Conservation (phyloP, 1,139 yeast species). For the Lodderomyces theae region DNA sequence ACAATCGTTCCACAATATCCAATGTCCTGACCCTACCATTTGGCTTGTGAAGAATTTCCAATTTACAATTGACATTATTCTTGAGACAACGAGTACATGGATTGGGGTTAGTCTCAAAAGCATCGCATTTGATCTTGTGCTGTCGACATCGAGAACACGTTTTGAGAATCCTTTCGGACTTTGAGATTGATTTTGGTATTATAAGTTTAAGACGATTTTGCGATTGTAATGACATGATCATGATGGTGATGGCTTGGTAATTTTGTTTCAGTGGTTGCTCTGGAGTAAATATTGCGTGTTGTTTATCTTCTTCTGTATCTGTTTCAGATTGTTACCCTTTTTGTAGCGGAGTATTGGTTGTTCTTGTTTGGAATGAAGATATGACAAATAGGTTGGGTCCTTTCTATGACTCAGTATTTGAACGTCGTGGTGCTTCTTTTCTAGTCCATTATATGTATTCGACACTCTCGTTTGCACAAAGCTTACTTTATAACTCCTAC, state of each 20-base stretch:
- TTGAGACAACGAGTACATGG: constrained; percentile 60
- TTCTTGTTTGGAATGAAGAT: no score
- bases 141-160: constrained; percentile 63
- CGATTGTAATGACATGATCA: constrained; percentile 23
- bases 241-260: constrained; percentile 4
- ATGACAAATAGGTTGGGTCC: no score
- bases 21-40: constrained; percentile 26
- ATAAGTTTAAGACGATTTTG: constrained; percentile 23
- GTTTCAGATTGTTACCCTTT: no score
- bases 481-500: no score
- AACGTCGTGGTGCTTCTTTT: no score
- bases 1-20: constrained; percentile 32
- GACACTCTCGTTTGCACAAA: no score
- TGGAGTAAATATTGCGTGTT: not conserved
- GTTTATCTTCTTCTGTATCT: no score
- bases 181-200: constrained; percentile 17
- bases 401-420: no score
- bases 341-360: no score
- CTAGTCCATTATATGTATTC: no score
- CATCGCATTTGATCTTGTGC: constrained; percentile 66
- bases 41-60: constrained; percentile 38
- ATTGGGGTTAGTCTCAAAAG: constrained; percentile 45
- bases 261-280: no score
- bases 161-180: constrained; percentile 37
- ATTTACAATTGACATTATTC: constrained; percentile 48